Evolutionary conservation across 192 early-diverging fungal species (phyloP).

Genomic region (Coemansia asiatica): DNA sequence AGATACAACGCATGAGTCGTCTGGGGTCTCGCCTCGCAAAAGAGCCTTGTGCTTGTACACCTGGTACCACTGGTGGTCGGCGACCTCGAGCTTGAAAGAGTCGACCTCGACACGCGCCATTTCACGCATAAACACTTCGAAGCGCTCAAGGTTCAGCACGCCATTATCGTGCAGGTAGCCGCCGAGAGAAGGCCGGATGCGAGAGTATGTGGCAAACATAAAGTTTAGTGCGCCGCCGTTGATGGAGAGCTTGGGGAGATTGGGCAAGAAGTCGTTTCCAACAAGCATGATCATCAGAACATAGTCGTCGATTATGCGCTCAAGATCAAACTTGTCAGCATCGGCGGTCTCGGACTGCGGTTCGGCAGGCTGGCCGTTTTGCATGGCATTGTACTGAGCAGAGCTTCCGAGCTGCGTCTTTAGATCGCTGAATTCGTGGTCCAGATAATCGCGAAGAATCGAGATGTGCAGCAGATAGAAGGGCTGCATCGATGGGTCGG

Average conservation of each 20-base stretch:
- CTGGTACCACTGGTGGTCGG: conserved; percentile 54
- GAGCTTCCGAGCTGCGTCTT: conserved; percentile 47
- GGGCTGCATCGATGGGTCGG: conserved; percentile 49
- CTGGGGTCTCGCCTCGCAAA: conserved; percentile 37
- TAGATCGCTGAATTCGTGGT: conserved; percentile 73
- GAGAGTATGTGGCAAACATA: conserved; percentile 68
- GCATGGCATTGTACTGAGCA: conserved; percentile 50
- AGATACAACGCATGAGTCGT: conserved; percentile 22
- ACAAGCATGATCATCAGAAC: conserved; percentile 92
- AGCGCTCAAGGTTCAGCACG: conserved; percentile 57
- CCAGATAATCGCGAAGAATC: conserved; percentile 88
- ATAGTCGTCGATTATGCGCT: conserved; percentile 96
- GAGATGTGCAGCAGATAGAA: conserved; percentile 83
- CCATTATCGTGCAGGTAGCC: conserved; percentile 92
- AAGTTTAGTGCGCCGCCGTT: conserved; percentile 81
- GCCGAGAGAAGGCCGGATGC: conserved; percentile 64
- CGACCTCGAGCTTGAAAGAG: conserved; percentile 51
- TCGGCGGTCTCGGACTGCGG: neutral
- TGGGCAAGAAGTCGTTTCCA: conserved; percentile 97
- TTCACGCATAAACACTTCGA: conserved; percentile 65
- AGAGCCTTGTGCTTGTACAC: conserved; percentile 52
- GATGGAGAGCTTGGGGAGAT: conserved; percentile 91
- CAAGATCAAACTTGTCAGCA: conserved; percentile 66
- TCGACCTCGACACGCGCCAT: conserved; percentile 51
- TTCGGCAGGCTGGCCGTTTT: conserved; percentile 16